These are phyloP conservation scores for Hymenoscyphus linearis DNA, from an alignment of 2,329 filamentous ascomycete species.

Conservation along the genomic window DNA sequence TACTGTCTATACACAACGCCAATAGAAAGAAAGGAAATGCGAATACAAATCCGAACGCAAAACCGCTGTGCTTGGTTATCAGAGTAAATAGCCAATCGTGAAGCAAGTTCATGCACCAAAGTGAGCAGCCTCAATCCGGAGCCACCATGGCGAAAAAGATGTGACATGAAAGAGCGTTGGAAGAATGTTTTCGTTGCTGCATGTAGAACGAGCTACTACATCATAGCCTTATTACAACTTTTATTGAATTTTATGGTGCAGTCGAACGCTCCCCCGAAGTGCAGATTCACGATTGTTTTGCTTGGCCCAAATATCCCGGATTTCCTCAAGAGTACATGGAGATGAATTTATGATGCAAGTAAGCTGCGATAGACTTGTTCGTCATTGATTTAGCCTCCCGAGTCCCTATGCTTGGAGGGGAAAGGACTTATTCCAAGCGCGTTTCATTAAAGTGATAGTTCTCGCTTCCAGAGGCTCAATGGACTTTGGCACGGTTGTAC, in stretches of 20 bases:
- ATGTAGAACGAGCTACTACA: too few relatives aligned
- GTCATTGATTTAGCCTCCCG: not conserved
- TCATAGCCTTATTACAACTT: too few relatives aligned
- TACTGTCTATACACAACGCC: too few relatives aligned
- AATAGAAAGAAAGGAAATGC: not conserved
- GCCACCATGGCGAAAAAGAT: not conserved
- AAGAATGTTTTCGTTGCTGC: too few relatives aligned
- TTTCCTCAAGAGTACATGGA: too few relatives aligned
- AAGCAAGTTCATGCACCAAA: not conserved
- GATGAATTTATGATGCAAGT: too few relatives aligned
- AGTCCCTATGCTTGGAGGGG: not conserved
- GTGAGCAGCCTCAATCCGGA: not conserved
- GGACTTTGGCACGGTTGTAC: not conserved
- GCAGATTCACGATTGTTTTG: too few relatives aligned
- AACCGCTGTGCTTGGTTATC: too few relatives aligned
- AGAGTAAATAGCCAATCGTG: not conserved
- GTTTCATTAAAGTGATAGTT: not conserved
- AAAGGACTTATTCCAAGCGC: not conserved
- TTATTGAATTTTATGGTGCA: too few relatives aligned
- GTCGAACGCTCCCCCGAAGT: too few relatives aligned
- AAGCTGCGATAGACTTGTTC: not conserved
- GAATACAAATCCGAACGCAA: not conserved
- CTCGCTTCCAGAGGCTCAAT: not conserved
- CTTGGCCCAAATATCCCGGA: too few relatives aligned
- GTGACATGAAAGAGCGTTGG: too few relatives aligned